Evolutionary conservation across 2,329 filamentous ascomycete species (phyloP).

Genomic region (Hirsutella rhossiliensis): DNA sequence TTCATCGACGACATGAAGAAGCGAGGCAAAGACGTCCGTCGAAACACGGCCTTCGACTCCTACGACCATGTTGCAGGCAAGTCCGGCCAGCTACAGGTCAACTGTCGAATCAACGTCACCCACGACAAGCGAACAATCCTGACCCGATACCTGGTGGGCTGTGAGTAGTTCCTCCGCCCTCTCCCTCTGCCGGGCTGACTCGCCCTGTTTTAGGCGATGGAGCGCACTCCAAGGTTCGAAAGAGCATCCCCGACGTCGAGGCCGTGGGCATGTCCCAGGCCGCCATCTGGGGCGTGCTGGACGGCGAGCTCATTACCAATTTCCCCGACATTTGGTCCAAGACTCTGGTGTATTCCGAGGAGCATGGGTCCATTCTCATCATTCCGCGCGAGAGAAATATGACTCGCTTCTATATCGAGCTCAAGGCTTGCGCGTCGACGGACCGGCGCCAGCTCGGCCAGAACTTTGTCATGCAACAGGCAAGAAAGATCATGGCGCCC

Average conservation of each 20-base stretch:
- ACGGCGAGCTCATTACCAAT: slow-evolving; percentile 58
- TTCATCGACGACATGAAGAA: slow-evolving; percentile 58
- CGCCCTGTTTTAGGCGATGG: slow-evolving; percentile 40
- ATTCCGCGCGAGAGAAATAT: slow-evolving; percentile 63
- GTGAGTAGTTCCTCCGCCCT: slow-evolving; percentile 23
- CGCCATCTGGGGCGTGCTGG: slow-evolving; percentile 57
- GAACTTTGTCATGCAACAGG: slow-evolving; percentile 59
- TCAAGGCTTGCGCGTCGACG: slow-evolving; percentile 32
- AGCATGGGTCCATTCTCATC: slow-evolving; percentile 58
- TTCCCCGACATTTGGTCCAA: slow-evolving; percentile 70
- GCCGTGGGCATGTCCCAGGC: slow-evolving; percentile 42
- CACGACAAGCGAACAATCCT: slow-evolving; percentile 38
- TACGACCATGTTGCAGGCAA: slow-evolving; percentile 34
- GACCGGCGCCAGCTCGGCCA: slow-evolving; percentile 34
- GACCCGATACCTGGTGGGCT: slow-evolving; percentile 56
- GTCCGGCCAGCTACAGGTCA: slow-evolving; percentile 33
- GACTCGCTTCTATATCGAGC: slow-evolving; percentile 52
- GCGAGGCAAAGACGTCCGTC: slow-evolving; percentile 48
- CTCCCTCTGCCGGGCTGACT: background rate
- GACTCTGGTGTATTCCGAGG: slow-evolving; percentile 54
- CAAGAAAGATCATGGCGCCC: slow-evolving; percentile 46
- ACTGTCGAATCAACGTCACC: slow-evolving; percentile 38
- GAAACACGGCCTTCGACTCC: slow-evolving; percentile 52
- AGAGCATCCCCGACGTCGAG: slow-evolving; percentile 44
- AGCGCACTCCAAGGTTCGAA: slow-evolving; percentile 58